Conservation (phyloP, 139 green algal genomes). For the Penium margaritaceum region DNA sequence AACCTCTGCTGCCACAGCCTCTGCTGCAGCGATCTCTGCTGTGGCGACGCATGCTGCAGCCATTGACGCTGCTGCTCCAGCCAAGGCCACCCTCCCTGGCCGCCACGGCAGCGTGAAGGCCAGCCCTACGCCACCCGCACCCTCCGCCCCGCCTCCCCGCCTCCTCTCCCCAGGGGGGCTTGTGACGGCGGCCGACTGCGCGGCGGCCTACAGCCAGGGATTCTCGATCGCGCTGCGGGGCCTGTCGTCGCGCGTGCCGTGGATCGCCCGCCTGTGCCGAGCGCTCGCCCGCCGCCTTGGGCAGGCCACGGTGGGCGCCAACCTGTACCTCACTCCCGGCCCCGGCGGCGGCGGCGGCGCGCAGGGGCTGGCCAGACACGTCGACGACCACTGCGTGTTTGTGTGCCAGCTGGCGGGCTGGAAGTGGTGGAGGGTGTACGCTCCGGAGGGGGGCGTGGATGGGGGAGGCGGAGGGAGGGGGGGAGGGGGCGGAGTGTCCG, state of each 20-base stretch:
- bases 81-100: no score
- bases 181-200: constrained; percentile 15
- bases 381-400: constrained; percentile 35
- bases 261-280: background rate
- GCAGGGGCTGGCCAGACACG: constrained; percentile 13
- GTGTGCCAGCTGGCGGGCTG: constrained; percentile 27
- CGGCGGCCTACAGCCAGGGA: background rate
- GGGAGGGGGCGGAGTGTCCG: background rate
- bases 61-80: no score
- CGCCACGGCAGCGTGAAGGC: no score
- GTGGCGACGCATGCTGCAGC: no score
- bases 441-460: background rate
- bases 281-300: constrained; percentile 2
- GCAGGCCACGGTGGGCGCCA: constrained; percentile 19
- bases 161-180: no score
- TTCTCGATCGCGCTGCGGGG: constrained; percentile 21
- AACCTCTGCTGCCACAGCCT: no score
- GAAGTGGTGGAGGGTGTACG: constrained; percentile 17
- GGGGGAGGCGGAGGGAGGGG: background rate
- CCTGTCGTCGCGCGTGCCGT: background rate
- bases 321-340: constrained; percentile 25
- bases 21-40: no score
- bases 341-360: no score
- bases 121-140: no score
- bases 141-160: no score